A percentile compares a stretch with the other conserved stretches of the same genome.
Conservation (phyloP, 805 yeast genomes). For the Wickerhamiella alocasiicola region DNA sequence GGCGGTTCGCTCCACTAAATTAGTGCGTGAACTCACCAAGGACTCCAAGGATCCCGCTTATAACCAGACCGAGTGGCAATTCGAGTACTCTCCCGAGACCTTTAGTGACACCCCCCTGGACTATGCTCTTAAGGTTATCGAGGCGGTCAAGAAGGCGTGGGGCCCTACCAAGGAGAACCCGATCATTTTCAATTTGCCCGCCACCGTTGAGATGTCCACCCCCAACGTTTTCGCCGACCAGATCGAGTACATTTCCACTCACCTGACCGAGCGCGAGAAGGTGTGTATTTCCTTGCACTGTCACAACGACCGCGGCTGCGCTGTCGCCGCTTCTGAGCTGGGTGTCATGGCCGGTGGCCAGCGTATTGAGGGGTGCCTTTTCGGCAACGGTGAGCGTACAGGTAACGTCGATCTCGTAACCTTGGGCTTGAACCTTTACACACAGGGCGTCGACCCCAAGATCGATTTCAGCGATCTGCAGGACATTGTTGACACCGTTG, state of each 20-base stretch:
- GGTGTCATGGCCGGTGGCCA: slow-evolving; percentile 81
- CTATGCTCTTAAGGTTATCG: slow-evolving; percentile 52
- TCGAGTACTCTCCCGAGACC: slow-evolving; percentile 72
- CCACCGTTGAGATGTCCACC: slow-evolving; percentile 71
- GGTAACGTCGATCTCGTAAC: slow-evolving; percentile 79
- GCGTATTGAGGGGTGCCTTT: slow-evolving; percentile 74
- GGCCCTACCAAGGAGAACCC: slow-evolving; percentile 51
- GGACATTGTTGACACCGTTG: slow-evolving; percentile 58
- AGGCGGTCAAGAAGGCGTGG: slow-evolving; percentile 69
- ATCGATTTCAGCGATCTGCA: slow-evolving; percentile 59
- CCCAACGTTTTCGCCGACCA: slow-evolving; percentile 80
- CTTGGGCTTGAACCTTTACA: slow-evolving; percentile 60
- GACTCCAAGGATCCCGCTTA: slow-evolving; percentile 30
- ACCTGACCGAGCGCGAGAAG: slow-evolving; percentile 52
- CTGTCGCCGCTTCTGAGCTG: slow-evolving; percentile 78
- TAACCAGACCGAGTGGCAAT: slow-evolving; percentile 50
- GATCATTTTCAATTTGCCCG: slow-evolving; percentile 70
- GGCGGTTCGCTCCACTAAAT: slow-evolving; percentile 50
- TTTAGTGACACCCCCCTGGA: slow-evolving; percentile 60
- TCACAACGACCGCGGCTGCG: slow-evolving; percentile 79
- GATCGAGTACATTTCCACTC: slow-evolving; percentile 56
- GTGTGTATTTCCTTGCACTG: slow-evolving; percentile 69
- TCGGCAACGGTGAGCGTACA: slow-evolving; percentile 80
- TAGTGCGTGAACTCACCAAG: slow-evolving; percentile 56
- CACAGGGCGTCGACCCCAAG: slow-evolving; percentile 63